Base-by-base conservation (phyloP, 306 rosid species). In the Spatholobus suberectus region DNA sequence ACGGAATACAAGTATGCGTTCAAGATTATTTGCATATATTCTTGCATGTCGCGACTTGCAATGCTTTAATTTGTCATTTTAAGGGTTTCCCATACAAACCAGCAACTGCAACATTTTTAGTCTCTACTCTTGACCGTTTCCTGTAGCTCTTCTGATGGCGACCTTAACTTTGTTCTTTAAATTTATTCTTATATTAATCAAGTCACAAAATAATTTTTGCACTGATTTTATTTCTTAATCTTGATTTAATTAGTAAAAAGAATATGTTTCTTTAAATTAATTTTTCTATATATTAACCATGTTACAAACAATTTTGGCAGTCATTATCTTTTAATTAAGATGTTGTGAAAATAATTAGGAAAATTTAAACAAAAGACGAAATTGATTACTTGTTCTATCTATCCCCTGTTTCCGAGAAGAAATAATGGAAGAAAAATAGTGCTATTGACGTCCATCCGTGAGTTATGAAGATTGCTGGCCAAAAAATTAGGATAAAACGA, bases 91-190 rank as follows among this genome's bases (percentile, higher is more conserved):
- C 23, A 14, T 32, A 6, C 41, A 6, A 17, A 32, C 38, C 10
- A 32, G 21, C 26, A 59, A 58, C 10, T 85, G 52, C 76, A 61
- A 34, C 49, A 85, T 83, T 14, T 88, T 58, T 49, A 5, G 5
- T 58, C 5, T 9, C 34, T 59, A 17, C 47, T 47, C 41, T 46
- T 71, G 27, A 49, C 78, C 47, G 2, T 7, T 51, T 73, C 63
- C 63, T 73, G 34, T 32, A 11, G 18, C 63, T 51, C 12, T 20
- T 10, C 6, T 26, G 7, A 44, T 27, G 52, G 3, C 35, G 17
- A 72, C 44, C 62, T 43, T 14, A 26, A 44, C 1, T 29, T 29
- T 29, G 2, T 29, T 29, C 2, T 29, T 29, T 29, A 29, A 29
- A 29, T 29, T n/a, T 29, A 29, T 29, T 29, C 62, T 54, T 57